Evolutionary conservation across 228 moss, liverwort and hornwort genomes (phyloP), one percentile per base, ranked within the genome.

Genomic region (Sphagnum fallax): DNA sequence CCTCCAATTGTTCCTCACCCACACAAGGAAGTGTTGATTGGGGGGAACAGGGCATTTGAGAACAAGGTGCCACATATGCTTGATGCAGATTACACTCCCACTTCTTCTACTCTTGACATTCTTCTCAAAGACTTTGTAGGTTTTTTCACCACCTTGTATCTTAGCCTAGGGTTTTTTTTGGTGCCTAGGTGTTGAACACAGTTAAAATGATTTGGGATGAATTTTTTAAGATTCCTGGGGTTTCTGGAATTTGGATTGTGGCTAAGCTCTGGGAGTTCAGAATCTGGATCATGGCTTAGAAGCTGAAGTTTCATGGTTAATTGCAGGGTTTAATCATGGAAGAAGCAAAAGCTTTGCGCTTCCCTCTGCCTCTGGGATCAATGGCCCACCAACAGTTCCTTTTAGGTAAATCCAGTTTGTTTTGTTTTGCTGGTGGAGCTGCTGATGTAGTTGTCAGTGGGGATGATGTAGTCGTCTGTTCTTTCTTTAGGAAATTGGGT

Each of bases 61-160:
- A 72, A 88, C 75, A 65, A 87, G 78, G 95, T 91, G 76, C 95
- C 92, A 51, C 85, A 76, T 71, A 92, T 96, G 92, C 85, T 96
- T 67, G 83, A 88, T 65, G 65, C 68, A 67, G 87, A 86, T 65
- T 77, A 76, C 78, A 73, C 82, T 61, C 55, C 55, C 1, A 76
- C 87, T 63, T 70, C 84, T 72, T 79, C 82, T 49, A 70, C 86
- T 80, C 92, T 96, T 50, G 88, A 89, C 75, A 65, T 84, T 72
- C 80, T 96, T 62, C 75, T 77, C 16, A 81, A 88, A 76, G 82
- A 91, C 68, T 76, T 96, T 62, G 95, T 96, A 91, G 81, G 79
- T 47, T 32, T 66, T 71, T 68, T 63, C 53, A 58, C 69, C 47
- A 7, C 16, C 9, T 64, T 4, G 55, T 12, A 55, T 55, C 9